Evolutionary conservation across 2,329 filamentous ascomycete species (phyloP).

Genomic region (Neopestalotiopsis sp.): DNA sequence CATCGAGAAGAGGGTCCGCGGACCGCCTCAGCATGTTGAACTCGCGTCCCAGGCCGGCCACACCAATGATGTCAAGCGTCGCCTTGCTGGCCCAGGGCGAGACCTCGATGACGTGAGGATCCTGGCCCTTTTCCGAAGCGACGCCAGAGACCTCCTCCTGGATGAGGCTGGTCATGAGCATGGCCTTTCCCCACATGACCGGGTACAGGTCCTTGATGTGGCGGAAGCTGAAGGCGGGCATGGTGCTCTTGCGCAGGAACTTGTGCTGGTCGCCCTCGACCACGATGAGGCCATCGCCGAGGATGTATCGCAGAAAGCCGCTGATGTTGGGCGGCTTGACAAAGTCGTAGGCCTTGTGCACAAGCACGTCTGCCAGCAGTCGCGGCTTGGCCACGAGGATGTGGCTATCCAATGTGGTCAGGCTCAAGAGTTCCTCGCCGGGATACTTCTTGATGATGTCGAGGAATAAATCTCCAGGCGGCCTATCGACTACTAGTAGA

Average conservation of each 20-base stretch:
- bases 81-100: constrained; percentile 56
- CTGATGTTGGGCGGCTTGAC: constrained; percentile 53
- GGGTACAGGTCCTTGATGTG: constrained; percentile 75
- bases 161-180: constrained; percentile 40
- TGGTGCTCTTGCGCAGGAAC: constrained; percentile 69
- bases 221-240: constrained; percentile 70
- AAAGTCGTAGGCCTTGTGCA: constrained; percentile 58
- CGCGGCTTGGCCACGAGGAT: constrained; percentile 39
- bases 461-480: constrained; percentile 26
- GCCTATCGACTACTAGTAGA: constrained; percentile 22
- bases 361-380: constrained; percentile 53
- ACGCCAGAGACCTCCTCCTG: constrained; percentile 38
- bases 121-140: constrained; percentile 18
- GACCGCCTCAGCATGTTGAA: constrained; percentile 50
- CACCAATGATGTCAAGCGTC: constrained; percentile 65
- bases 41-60: constrained; percentile 61
- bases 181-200: constrained; percentile 68
- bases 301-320: constrained; percentile 54
- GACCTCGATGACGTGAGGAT: constrained; percentile 42
- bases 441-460: constrained; percentile 29
- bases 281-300: constrained; percentile 64
- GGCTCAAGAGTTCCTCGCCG: constrained; percentile 28
- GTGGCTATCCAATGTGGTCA: constrained; percentile 25
- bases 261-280: constrained; percentile 77
- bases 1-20: constrained; percentile 47